A percentile compares a stretch with the other conserved stretches of the same genome.
These are phyloP conservation scores for Teratosphaeria epicoccoides DNA, from an alignment of 2,329 filamentous ascomycete species.

Conservation along the genomic window DNA sequence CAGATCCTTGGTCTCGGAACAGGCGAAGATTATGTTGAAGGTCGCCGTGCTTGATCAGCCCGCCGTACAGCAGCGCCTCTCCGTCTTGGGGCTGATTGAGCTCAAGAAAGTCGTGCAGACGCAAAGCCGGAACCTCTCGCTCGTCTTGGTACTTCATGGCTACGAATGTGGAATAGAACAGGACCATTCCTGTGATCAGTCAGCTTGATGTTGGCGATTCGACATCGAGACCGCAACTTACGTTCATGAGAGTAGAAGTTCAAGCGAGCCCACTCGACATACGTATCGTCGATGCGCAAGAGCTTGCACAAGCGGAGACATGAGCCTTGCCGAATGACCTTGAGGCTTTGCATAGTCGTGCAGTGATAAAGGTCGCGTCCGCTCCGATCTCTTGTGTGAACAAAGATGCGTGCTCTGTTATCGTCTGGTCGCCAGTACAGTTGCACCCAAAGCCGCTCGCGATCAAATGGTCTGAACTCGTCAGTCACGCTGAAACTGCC, in stretches of 20 bases:
- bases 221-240: constrained; percentile 19
- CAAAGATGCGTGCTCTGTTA: constrained; percentile 43
- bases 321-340: constrained; percentile 31
- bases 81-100: constrained; percentile 20
- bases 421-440: constrained; percentile 41
- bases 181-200: constrained; percentile 37
- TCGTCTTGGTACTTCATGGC: constrained; percentile 48
- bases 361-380: constrained; percentile 37
- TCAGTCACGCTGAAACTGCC: neutral
- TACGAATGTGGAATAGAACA: constrained; percentile 47
- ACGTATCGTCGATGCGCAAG: constrained; percentile 27
- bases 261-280: constrained; percentile 44
- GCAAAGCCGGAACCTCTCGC: constrained; percentile 25
- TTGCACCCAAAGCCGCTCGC: constrained; percentile 27
- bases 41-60: constrained; percentile 41
- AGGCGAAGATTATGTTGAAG: constrained; percentile 46
- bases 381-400: constrained; percentile 34
- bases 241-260: constrained; percentile 47
- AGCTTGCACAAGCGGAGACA: constrained; percentile 26
- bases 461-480: constrained; percentile 36
- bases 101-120: constrained; percentile 38
- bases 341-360: constrained; percentile 40
- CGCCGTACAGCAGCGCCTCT: constrained; percentile 33
- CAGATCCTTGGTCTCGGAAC: constrained; percentile 41
- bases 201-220: neutral